Evolutionary conservation across 176 grass and related monocot species (phyloP), one percentile per base, ranked within the genome.

Genomic region (Ensete ventricosum): DNA sequence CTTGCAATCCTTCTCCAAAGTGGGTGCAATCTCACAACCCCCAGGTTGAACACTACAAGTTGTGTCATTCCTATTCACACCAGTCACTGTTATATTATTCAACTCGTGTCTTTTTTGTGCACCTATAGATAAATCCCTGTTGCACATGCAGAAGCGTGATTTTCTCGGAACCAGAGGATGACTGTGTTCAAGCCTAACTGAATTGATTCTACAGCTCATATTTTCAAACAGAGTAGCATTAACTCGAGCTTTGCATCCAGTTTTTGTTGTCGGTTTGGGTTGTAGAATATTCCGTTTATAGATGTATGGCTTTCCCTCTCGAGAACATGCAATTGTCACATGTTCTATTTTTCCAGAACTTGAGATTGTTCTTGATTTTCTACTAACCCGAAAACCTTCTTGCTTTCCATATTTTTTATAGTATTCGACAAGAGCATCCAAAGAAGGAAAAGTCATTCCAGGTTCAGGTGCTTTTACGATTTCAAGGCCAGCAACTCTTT

Each of bases 341-440:
- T 70, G 67, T 51, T 70, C 67, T 70, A 70, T 70, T 20, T 70
- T 70, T 10, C 67, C 67, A 9, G 67, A 70, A 16, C 67, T 70
- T 70, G 67, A 70, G 67, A 70, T 70, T 70, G 67, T 70, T 70
- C 67, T 70, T 70, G 67, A 70, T 51, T 70, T 70, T 70, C 67
- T 70, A 70, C 67, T 70, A 50, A 70, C 67, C 34, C 67, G 67
- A 50, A 70, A 70, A n/a, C 67, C 67, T 21, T 70, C 67, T 21
- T 70, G 67, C 67, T 70, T 70, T 11, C 67, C 67, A 70, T 70
- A 70, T 70, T n/a, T 70, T 50, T 70, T 70, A 19, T 70, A 70
- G 25, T 70, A 70, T 50, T 70, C 67, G 2, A 70, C 67, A 70
- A 70, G 67, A 70, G 67, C 67, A 70, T 70, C 67, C 67, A 70